Conservation (phyloP, 306 rosid species). For the Canavalia ensiformis region DNA sequence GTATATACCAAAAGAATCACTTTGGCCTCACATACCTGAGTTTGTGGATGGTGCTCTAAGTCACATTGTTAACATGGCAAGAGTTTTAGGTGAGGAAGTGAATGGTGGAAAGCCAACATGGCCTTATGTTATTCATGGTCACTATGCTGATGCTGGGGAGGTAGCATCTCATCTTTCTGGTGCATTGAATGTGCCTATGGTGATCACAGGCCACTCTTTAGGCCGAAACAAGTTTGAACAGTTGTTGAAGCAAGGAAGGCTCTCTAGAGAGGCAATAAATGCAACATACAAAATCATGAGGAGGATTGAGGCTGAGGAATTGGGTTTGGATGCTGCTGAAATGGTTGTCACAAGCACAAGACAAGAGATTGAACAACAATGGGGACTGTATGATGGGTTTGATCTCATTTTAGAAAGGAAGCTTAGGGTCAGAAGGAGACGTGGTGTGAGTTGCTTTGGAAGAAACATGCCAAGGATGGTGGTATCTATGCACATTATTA, state of each 20-base stretch:
- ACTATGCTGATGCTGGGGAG: constrained; percentile 85
- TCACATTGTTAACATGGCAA: constrained; percentile 82
- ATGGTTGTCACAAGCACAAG: constrained; percentile 89
- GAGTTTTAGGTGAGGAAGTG: constrained; percentile 77
- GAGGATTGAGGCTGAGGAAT: constrained; percentile 84
- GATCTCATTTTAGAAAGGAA: constrained; percentile 84
- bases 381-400: constrained; percentile 85
- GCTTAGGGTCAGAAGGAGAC: constrained; percentile 73
- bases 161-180: constrained; percentile 75
- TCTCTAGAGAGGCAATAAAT: constrained; percentile 72
- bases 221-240: constrained; percentile 88
- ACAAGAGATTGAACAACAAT: constrained; percentile 93
- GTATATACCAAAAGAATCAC: constrained; percentile 81
- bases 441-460: constrained; percentile 82
- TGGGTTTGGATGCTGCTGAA: constrained; percentile 79
- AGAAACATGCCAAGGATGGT: constrained; percentile 85
- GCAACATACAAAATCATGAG: constrained; percentile 74
- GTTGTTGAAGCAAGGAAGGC: constrained; percentile 77
- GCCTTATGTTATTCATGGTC: constrained; percentile 87
- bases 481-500: constrained; percentile 51
- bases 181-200: constrained; percentile 86
- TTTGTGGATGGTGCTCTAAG: constrained; percentile 75
- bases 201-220: constrained; percentile 81
- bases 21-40: constrained; percentile 85
- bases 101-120: constrained; percentile 68